Evolutionary conservation across 495 filamentous ascomycete species (phyloP), one percentile per base, ranked within the genome.

Genomic region (Talaromyces wortmannii): DNA sequence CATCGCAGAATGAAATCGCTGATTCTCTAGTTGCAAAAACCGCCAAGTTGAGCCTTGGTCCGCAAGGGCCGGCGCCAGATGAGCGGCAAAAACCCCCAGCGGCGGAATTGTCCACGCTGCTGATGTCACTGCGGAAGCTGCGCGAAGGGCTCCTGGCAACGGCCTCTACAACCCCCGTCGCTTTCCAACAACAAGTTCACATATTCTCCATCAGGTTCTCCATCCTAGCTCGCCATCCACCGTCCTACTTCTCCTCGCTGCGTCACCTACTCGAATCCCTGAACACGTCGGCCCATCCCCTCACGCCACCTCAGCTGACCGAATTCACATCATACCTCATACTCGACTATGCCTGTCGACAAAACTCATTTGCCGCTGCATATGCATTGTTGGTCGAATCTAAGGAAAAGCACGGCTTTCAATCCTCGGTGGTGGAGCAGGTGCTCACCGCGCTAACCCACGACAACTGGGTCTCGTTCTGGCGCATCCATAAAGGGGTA

Each of bases 211-310:
- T 92, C 60, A 87, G 90, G 48, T 74, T 90, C 15, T 83, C 89
- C 5, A 89, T 98, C 45, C 80, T 92, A 17, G 79, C 85, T 53
- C 83, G 83, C 52, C 84, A 92, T 57, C 83, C 81, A 58, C 91
- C 95, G 51, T 91, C 91, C 7, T 98, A 98, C 72, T 85, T 90
- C 59, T 91, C 94, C 1, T 89, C 94, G 23, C 75, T 97, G 31
- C 79, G 87, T 16, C 81, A 94, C 62, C 81, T 96, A 1, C 77
- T 98, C 6, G 78, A 81, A 40, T 71, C 72, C 3, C 82, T 97
- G 52, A 89, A 95, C 66, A 65, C 70, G 0, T 71, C 78, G 5
- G 61, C 71, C 0, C 74, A 81, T 48, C 83, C 82, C 31, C 79
- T 97, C 16, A 79, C 85, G 0, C 69, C 74, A 10, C 68, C 81